These are phyloP conservation scores for Ceratopteris richardii DNA, from an alignment of 75 land plant species.

Conservation along the genomic window DNA sequence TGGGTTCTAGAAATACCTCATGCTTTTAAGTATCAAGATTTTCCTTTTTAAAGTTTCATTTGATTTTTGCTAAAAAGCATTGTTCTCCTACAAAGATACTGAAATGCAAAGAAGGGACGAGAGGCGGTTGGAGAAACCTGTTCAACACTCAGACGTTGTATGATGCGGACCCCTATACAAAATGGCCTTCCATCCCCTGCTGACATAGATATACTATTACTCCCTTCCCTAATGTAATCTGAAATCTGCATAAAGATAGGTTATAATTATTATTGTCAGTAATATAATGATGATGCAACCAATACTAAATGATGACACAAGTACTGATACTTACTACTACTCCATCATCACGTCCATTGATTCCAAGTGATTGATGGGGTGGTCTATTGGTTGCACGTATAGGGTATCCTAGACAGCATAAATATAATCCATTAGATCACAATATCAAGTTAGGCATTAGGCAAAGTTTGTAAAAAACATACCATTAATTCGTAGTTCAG, in stretches of 20 bases:
- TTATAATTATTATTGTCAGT: neutral
- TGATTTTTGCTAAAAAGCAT: too few species aligned
- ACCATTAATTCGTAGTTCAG: conserved; percentile 90
- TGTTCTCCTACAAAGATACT: too few species aligned
- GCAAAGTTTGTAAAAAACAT: too few species aligned
- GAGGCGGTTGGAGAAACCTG: too few species aligned
- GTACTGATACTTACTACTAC: conserved; percentile 50
- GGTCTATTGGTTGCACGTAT: conserved; percentile 84
- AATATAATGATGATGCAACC: neutral
- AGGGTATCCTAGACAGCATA: conserved; percentile 39
- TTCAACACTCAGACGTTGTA: conserved; percentile 19
- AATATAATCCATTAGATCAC: neutral
- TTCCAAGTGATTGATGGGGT: conserved; percentile 70
- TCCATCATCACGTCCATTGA: conserved; percentile 97
- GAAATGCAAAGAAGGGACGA: too few species aligned
- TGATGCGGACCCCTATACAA: conserved; percentile 38
- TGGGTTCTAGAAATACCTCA: too few species aligned
- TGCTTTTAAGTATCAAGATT: too few species aligned
- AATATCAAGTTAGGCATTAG: too few species aligned
- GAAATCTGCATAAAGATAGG: conserved; percentile 17
- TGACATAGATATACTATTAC: conserved; percentile 18
- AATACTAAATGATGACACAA: neutral
- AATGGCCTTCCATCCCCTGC: conserved; percentile 32
- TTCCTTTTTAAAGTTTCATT: too few species aligned
- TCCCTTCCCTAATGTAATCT: conserved; percentile 26